Conservation (phyloP, 2,329 filamentous ascomycete genomes). For the Hymenoscyphus repandus region DNA sequence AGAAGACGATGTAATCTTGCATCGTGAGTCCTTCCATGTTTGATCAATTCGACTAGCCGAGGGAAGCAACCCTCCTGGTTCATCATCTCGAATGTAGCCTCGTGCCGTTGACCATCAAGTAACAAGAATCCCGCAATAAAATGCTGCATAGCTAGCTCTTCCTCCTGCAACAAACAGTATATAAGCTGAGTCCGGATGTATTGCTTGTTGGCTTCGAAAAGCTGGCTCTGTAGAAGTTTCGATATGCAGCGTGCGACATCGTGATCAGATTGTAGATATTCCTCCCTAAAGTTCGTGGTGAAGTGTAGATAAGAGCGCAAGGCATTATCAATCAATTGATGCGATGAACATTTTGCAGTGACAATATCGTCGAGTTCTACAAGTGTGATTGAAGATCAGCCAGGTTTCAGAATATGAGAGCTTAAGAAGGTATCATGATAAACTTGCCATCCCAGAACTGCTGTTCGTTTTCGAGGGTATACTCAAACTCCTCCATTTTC, state of each 20-base stretch:
- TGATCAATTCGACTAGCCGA: constrained; percentile 74
- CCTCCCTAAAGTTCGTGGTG: constrained; percentile 69
- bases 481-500: constrained; percentile 55
- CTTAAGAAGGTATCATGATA: not conserved
- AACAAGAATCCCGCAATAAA: constrained; percentile 79
- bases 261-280: constrained; percentile 69
- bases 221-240: constrained; percentile 66
- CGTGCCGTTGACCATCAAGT: constrained; percentile 76
- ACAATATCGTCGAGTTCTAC: constrained; percentile 64
- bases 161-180: constrained; percentile 85
- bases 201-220: constrained; percentile 70
- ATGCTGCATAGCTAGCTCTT: constrained; percentile 74
- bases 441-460: constrained; percentile 82
- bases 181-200: constrained; percentile 93
- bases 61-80: constrained; percentile 79
- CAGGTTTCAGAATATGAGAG: not conserved
- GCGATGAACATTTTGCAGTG: constrained; percentile 49
- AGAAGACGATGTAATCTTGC: constrained; percentile 71
- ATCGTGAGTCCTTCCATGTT: constrained; percentile 59
- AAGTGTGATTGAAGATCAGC: constrained; percentile 4
- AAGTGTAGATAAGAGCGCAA: constrained; percentile 80
- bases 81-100: constrained; percentile 80
- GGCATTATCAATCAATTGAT: constrained; percentile 74
- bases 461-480: constrained; percentile 70
- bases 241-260: constrained; percentile 77